phyloP scores from a whole-genome alignment of 768 basidiomycete genomes.

The Tricholoma hemisulphureum region DNA sequence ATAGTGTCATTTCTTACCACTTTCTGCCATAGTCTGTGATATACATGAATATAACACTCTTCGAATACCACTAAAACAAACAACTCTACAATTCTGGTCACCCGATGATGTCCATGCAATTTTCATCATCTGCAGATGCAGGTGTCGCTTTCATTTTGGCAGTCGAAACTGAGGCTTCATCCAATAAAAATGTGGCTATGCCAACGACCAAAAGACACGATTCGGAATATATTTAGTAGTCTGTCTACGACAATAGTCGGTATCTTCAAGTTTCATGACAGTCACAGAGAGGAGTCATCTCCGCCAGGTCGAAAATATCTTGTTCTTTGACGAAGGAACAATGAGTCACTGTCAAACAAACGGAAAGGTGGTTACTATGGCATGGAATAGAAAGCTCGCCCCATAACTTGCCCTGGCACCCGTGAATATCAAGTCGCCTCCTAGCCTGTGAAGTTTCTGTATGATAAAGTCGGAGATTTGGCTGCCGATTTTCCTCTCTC shows the following conservation, averaged over 20 bases:
- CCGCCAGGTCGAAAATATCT: conserved; percentile 51
- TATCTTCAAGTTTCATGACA: conserved; percentile 35
- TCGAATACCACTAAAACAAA: background rate
- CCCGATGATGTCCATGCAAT: too few species aligned
- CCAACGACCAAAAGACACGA: conserved; percentile 53
- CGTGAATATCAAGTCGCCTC: conserved; percentile 51
- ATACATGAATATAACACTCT: conserved; percentile 19
- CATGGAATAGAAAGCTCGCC: conserved; percentile 41
- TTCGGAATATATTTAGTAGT: too few species aligned
- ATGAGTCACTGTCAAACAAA: conserved; percentile 52
- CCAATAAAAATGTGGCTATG: too few species aligned
- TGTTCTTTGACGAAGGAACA: conserved; percentile 56
- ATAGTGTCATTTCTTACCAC: conserved; percentile 47
- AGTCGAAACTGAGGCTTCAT: too few species aligned
- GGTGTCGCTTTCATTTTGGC: conserved; percentile 55
- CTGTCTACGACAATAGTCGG: conserved; percentile 61
- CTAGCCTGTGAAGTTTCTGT: conserved; percentile 34
- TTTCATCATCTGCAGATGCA: conserved; percentile 48
- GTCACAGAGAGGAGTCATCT: conserved; percentile 49
- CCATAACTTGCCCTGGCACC: conserved; percentile 58
- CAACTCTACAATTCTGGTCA: background rate
- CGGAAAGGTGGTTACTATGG: background rate
- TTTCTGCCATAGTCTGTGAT: conserved; percentile 61
- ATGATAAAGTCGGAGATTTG: conserved; percentile 52
- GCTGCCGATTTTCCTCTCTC: too few species aligned